Conservation (phyloP, 1,284 basidiomycete species). For the Ustilago loliicola region DNA sequence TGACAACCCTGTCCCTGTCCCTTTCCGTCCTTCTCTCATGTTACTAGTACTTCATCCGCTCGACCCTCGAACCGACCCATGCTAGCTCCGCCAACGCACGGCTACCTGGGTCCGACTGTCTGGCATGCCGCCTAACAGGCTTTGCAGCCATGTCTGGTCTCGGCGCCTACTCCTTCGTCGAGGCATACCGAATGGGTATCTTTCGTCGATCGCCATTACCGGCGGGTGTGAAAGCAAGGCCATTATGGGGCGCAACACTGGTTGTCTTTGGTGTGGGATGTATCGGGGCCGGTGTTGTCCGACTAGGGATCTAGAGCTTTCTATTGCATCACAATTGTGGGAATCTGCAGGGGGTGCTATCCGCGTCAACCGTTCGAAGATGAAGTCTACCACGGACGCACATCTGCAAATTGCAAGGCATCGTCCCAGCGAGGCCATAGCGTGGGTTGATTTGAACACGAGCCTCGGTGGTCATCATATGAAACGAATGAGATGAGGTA, state of each 20-base stretch:
- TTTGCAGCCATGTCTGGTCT: conserved; percentile 59
- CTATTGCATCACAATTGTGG: neutral
- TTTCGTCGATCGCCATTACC: conserved; percentile 45
- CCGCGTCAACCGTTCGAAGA: neutral
- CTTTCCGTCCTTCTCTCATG: conserved; percentile 3
- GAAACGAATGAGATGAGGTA: neutral
- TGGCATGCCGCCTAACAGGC: conserved; percentile 64
- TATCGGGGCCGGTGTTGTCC: conserved; percentile 46
- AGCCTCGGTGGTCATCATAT: neutral
- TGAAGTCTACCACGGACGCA: conserved; percentile 11
- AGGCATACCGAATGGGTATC: conserved; percentile 59
- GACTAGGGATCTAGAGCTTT: conserved; percentile 38
- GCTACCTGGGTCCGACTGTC: conserved; percentile 54
- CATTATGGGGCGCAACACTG: conserved; percentile 52
- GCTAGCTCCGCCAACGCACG: neutral
- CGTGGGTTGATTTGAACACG: neutral
- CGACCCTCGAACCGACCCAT: conserved; percentile 28
- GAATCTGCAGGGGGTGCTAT: neutral
- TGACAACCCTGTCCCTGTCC: conserved; percentile 15
- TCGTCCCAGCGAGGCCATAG: neutral
- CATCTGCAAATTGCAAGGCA: neutral
- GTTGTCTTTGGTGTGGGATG: conserved; percentile 48
- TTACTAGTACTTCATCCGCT: conserved; percentile 36
- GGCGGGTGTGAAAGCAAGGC: conserved; percentile 37
- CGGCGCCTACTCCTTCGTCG: conserved; percentile 59